phyloP scores from a whole-genome alignment of 768 basidiomycete species.

The Tricholoma hemisulphureum region DNA sequence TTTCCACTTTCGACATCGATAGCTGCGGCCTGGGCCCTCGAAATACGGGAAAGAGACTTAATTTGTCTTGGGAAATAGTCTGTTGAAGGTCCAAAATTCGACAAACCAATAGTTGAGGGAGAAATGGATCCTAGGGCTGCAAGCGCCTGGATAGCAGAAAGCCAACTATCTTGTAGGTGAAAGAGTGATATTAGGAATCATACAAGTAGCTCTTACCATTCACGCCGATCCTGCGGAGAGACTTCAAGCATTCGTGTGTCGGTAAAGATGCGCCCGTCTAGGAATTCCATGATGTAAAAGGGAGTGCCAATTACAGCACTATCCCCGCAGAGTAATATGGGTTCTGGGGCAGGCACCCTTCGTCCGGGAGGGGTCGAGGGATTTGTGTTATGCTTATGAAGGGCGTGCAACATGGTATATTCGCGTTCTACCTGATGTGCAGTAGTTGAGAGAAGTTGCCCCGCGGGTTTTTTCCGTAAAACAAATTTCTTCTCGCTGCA shows the following conservation, averaged over 20 bases:
- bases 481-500: constrained; percentile 65
- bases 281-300: constrained; percentile 96
- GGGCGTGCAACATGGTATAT: constrained; percentile 73
- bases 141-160: constrained; percentile 70
- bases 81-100: constrained; percentile 66
- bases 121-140: constrained; percentile 63
- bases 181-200: not conserved
- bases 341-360: constrained; percentile 81
- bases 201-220: constrained; percentile 53
- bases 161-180: constrained; percentile 53
- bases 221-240: constrained; percentile 55
- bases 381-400: constrained; percentile 71
- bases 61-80: constrained; percentile 94
- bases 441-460: constrained; percentile 81
- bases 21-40: constrained; percentile 69
- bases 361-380: constrained; percentile 46
- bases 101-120: constrained; percentile 65
- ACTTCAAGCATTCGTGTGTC: constrained; percentile 77
- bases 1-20: constrained; percentile 63
- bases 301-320: constrained; percentile 74
- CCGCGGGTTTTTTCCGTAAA: constrained; percentile 90
- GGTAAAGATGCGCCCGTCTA: constrained; percentile 93
- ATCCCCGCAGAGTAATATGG: constrained; percentile 83
- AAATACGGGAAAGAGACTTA: constrained; percentile 81
- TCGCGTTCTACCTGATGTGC: constrained; percentile 97